A percentile compares a stretch with the other conserved stretches of the same genome.
phyloP scores from a whole-genome alignment of 441 rosid species.

The Brassica balearica region DNA sequence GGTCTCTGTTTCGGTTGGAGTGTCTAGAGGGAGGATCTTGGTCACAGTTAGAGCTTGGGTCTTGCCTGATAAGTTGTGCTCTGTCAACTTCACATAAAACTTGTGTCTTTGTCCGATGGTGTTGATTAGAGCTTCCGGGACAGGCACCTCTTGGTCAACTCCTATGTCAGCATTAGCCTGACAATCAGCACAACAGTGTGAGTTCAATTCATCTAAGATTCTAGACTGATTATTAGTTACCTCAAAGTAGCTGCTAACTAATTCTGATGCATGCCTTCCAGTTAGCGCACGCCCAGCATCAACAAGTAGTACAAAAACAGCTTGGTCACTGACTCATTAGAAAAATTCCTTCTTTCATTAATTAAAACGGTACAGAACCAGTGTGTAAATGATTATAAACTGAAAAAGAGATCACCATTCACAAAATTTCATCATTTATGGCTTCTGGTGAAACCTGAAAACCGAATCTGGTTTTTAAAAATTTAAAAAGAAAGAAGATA shows the following conservation, averaged over 20 bases:
- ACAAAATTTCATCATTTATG: conserved; percentile 17
- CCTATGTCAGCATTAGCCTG: background rate
- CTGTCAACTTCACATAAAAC: background rate
- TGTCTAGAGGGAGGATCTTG: background rate
- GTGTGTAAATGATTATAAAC: conserved; percentile 10
- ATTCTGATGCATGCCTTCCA: background rate
- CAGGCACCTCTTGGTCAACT: background rate
- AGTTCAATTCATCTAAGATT: background rate
- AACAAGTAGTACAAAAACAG: background rate
- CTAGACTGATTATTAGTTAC: background rate
- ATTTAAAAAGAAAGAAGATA: background rate
- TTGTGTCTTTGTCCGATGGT: background rate
- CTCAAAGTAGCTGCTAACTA: background rate
- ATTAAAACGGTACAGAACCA: conserved; percentile 13
- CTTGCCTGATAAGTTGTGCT: background rate
- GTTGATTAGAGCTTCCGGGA: background rate
- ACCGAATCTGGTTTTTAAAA: conserved; percentile 19
- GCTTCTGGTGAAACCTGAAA: conserved; percentile 21
- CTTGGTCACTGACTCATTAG: conserved; percentile 17
- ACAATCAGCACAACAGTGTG: background rate
- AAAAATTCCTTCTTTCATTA: background rate
- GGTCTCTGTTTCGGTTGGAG: background rate
- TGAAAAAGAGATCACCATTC: background rate
- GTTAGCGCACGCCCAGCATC: background rate
- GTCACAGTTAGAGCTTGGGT: background rate